These are phyloP conservation scores for Diphasiastrum complanatum DNA, from an alignment of 83 land plant species.

Conservation along the genomic window DNA sequence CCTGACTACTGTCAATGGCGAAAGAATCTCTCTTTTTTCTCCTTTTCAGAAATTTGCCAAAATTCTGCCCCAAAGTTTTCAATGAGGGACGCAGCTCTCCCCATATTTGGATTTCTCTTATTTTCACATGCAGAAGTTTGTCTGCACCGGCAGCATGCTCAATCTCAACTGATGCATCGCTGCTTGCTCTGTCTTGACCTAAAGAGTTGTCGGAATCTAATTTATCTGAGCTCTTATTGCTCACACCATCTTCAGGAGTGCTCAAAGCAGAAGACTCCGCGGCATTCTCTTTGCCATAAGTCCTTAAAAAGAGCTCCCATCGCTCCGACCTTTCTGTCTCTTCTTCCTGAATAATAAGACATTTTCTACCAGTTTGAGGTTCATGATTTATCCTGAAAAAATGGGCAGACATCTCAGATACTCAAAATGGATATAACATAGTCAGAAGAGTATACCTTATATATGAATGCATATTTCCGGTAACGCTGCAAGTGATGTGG, in stretches of 20 bases:
- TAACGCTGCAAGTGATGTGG: conserved; percentile 51
- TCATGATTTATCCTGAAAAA: not conserved
- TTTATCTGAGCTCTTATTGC: too few species aligned
- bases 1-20: too few species aligned
- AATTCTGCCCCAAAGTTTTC: too few species aligned
- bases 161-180: too few species aligned
- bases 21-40: too few species aligned
- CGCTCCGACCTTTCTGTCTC: conserved; percentile 79
- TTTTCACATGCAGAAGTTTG: too few species aligned
- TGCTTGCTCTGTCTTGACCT: too few species aligned
- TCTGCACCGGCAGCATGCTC: too few species aligned
- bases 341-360: conserved; percentile 57
- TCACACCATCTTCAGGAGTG: not conserved
- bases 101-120: too few species aligned
- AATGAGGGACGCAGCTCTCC: too few species aligned
- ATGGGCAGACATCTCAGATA: not conserved
- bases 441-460: conserved; percentile 27
- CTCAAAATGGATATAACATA: not conserved
- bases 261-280: not conserved
- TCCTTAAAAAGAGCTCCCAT: conserved; percentile 60
- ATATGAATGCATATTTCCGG: conserved; percentile 34
- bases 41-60: too few species aligned
- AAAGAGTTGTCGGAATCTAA: too few species aligned
- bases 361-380: not conserved
- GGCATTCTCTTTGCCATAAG: conserved; percentile 30